These are phyloP conservation scores for Immersiella caudata DNA, from an alignment of 495 filamentous ascomycete species.

Conservation along the genomic window DNA sequence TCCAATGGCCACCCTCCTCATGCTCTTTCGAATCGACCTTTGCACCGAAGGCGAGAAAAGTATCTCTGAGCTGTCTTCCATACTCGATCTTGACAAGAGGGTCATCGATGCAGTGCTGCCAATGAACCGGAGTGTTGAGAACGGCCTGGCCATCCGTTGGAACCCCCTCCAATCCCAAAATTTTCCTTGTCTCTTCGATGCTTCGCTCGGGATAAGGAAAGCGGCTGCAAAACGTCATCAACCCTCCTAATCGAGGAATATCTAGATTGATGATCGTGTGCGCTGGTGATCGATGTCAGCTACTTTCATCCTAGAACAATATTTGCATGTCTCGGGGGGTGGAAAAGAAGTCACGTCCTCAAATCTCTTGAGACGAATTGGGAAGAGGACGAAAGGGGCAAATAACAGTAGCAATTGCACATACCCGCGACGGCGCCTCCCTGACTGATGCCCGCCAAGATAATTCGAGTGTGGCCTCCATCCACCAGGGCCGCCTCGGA, in stretches of 20 bases:
- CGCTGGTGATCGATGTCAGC: too few species aligned
- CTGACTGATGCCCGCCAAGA: conserved; percentile 39
- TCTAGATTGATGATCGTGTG: conserved; percentile 41
- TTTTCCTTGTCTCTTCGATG: conserved; percentile 27
- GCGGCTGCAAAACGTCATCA: conserved; percentile 60
- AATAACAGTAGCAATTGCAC: too few species aligned
- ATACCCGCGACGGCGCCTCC: conserved; percentile 50
- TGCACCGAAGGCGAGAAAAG: conserved; percentile 43
- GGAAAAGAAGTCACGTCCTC: too few species aligned
- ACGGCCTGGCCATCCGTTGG: conserved; percentile 26
- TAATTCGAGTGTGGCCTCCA: conserved; percentile 33
- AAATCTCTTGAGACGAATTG: too few species aligned
- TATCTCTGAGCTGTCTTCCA: conserved; percentile 45
- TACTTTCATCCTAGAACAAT: too few species aligned
- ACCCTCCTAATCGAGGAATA: conserved; percentile 36
- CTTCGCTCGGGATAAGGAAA: conserved; percentile 48
- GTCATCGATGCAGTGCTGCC: conserved; percentile 57
- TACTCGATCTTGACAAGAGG: conserved; percentile 47
- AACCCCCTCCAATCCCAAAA: conserved; percentile 25
- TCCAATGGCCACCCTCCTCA: conserved; percentile 58
- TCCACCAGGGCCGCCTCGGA: conserved; percentile 30
- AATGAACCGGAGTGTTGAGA: conserved; percentile 47
- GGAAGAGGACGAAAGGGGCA: too few species aligned
- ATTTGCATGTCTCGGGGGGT: too few species aligned
- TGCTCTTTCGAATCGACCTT: conserved; percentile 54